Evolutionary conservation across 305 asterid genomes (phyloP), one percentile per base, ranked within the genome.

Genomic region (Fraxinus paxiana): DNA sequence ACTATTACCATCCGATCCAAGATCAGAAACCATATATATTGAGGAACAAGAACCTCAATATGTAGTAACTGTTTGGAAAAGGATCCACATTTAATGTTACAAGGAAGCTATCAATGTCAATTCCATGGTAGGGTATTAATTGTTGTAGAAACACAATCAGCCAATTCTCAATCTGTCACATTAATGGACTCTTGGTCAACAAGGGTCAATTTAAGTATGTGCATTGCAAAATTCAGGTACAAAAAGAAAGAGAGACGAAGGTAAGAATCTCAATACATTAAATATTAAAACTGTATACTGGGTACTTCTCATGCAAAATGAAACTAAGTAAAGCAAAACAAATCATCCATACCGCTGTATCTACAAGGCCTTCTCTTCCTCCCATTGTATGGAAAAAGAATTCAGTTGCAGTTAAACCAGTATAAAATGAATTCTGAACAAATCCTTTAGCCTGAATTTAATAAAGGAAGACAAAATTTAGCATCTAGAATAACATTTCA

Each of bases 301-400:
- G 37, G 7, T 28, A 26, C 73, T 65, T 65, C 34, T 63, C 72
- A 63, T 24, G 72, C 34, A 24, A 63, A 63, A 63, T 9, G 34
- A 26, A 10, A 26, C 17, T 63, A 65, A 31, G 70, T 37, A 61
- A 59, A 75, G 54, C 41, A 80, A 75, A 75, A 79, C 63, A n/a
- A 76, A 77, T 15, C 79, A 80, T 79, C n/a, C 94, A 71, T 95
- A 96, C 98, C 90, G 98, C 98, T 7, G 98, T 96, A 89, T 96
- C 99, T 73, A 94, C 97, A 70, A 96, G 99, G 46, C 99, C 99
- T 91, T 95, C 99, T 89, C 99, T 89, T 75, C 99, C 99, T 24
- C 93, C 99, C 99, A 95, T 96, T 84, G 99, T 94, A 89, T 96
- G 99, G 88, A 96, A 96, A 88, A 96, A 96, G 87, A 96, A 96